These are phyloP conservation scores for Dimargaris cristalligena DNA, from an alignment of 192 early-diverging fungal genomes.

Conservation along the genomic window DNA sequence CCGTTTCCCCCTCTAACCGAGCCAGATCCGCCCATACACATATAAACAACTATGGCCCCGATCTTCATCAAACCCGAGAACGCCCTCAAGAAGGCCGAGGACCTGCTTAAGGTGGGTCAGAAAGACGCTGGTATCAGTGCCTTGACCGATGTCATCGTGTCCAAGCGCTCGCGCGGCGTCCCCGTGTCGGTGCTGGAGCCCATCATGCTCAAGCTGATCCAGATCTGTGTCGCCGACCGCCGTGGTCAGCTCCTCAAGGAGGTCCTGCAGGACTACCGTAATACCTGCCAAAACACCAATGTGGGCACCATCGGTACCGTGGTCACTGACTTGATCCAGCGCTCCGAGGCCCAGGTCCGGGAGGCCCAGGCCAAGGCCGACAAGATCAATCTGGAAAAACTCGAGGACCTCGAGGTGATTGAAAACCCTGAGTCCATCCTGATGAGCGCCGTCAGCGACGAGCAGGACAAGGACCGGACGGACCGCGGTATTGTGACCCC, in stretches of 20 bases:
- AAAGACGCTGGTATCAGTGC: slow-evolving; percentile 64
- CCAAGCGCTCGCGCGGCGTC: slow-evolving; percentile 70
- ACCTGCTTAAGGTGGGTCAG: slow-evolving; percentile 72
- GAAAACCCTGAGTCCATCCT: slow-evolving; percentile 97
- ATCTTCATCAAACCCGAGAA: slow-evolving; percentile 60
- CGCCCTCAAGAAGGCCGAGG: slow-evolving; percentile 76
- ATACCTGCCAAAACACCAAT: slow-evolving; percentile 91
- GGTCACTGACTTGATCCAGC: slow-evolving; percentile 72
- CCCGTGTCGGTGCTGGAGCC: slow-evolving; percentile 73
- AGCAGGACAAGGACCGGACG: slow-evolving; percentile 87
- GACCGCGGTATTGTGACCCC: slow-evolving; percentile 97
- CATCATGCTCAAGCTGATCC: slow-evolving; percentile 83
- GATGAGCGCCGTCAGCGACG: slow-evolving; percentile 83
- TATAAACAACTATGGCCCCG: slow-evolving; percentile 32
- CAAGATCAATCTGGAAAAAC: slow-evolving; percentile 57
- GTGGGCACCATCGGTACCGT: slow-evolving; percentile 79
- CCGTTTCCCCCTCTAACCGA: too few species aligned
- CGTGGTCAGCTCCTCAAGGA: slow-evolving; percentile 89
- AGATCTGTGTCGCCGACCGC: slow-evolving; percentile 72
- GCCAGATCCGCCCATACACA: too few species aligned
- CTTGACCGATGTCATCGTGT: slow-evolving; percentile 83
- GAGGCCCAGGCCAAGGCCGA: slow-evolving; percentile 87
- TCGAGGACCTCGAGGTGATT: slow-evolving; percentile 91
- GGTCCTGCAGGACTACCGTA: slow-evolving; percentile 93
- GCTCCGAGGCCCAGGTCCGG: slow-evolving; percentile 70